Conservation (phyloP, 73 alveolate genomes). For the Paramecium octaurelia region DNA sequence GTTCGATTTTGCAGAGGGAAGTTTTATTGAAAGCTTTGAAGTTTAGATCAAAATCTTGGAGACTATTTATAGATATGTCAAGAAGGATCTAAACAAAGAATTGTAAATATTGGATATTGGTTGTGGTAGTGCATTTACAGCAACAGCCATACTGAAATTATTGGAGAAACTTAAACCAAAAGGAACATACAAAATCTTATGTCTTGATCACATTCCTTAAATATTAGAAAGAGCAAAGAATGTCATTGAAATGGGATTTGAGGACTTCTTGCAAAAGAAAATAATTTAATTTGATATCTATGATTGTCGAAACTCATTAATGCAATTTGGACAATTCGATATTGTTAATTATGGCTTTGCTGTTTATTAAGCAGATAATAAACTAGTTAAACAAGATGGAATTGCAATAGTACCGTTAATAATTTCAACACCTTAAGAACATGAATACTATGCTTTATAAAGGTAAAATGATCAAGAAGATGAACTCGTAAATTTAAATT, state of each 20-base stretch:
- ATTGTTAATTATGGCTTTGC: slow-evolving; percentile 33
- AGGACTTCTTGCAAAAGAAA: background rate
- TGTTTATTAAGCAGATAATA: background rate
- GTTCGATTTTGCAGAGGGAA: background rate
- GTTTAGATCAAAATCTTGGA: background rate
- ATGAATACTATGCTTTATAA: background rate
- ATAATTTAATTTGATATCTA: background rate
- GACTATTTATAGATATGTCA: background rate
- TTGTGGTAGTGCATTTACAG: slow-evolving; percentile 35
- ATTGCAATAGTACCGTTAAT: background rate
- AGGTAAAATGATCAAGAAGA: background rate
- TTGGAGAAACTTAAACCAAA: background rate
- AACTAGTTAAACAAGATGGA: background rate
- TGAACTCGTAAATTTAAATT: background rate
- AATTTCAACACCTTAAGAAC: background rate
- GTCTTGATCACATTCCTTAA: background rate
- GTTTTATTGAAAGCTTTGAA: slow-evolving; percentile 26
- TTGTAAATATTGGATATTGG: background rate
- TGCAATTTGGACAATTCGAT: slow-evolving; percentile 6
- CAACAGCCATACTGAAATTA: background rate
- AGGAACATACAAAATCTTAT: background rate
- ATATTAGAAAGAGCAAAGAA: background rate
- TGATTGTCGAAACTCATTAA: background rate
- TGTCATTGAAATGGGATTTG: background rate
- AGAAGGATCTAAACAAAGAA: background rate